Conservation (phyloP, 192 early-diverging fungal species). For the Coemansia sp. region DNA sequence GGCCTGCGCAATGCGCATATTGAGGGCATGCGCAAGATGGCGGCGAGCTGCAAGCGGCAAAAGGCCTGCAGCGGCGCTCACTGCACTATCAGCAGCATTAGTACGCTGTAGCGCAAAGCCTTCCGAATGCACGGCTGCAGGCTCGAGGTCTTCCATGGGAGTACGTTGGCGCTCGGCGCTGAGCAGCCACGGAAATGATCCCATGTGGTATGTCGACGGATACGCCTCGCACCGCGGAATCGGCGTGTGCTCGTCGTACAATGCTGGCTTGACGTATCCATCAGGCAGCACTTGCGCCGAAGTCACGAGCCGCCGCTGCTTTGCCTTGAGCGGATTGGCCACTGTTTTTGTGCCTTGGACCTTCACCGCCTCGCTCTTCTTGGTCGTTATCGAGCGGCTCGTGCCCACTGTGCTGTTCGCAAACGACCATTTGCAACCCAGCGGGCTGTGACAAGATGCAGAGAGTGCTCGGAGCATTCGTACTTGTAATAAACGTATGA, state of each 20-base stretch:
- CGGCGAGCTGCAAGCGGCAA: slow-evolving; percentile 34
- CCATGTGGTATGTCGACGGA: slow-evolving; percentile 35
- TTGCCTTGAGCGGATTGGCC: slow-evolving; percentile 7
- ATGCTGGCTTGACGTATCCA: slow-evolving; percentile 33
- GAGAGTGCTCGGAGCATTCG: slow-evolving; percentile 14
- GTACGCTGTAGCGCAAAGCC: neutral
- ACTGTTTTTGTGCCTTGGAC: neutral
- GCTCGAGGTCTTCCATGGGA: slow-evolving; percentile 37
- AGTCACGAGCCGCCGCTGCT: slow-evolving; percentile 25
- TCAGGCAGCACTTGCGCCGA: slow-evolving; percentile 33
- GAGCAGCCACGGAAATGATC: slow-evolving; percentile 48
- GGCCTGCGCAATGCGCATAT: slow-evolving; percentile 34
- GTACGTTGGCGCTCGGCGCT: slow-evolving; percentile 51
- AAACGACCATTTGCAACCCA: slow-evolving; percentile 7
- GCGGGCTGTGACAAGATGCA: slow-evolving; percentile 5
- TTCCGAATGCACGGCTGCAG: neutral
- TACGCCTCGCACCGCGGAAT: slow-evolving; percentile 46
- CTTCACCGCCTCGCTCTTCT: slow-evolving; percentile 20
- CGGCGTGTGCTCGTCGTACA: slow-evolving; percentile 37
- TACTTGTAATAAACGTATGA: slow-evolving; percentile 4
- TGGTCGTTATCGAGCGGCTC: slow-evolving; percentile 28
- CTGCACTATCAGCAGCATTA: neutral
- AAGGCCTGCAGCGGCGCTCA: slow-evolving; percentile 6
- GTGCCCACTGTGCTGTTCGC: slow-evolving; percentile 7
- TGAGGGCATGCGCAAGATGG: slow-evolving; percentile 34